These are phyloP conservation scores for Aspergillus kassunensis DNA, from an alignment of 495 filamentous ascomycete species.

Conservation along the genomic window DNA sequence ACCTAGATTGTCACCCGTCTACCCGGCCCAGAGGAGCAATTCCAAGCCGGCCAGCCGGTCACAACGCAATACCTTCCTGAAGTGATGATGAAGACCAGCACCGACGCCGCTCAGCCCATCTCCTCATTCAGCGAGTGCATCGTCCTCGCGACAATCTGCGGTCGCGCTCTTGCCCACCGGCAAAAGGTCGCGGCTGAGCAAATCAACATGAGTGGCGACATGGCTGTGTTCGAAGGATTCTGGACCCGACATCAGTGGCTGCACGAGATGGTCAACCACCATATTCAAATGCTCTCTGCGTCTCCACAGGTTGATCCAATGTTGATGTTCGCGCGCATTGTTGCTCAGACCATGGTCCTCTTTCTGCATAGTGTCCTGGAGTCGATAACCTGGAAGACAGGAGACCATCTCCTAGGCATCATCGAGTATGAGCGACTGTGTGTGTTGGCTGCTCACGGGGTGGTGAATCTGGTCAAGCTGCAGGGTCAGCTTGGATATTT, in stretches of 20 bases:
- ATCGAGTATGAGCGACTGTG: constrained; percentile 24
- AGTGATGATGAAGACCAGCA: constrained; percentile 23
- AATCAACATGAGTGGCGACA: constrained; percentile 11
- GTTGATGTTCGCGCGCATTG: constrained; percentile 38
- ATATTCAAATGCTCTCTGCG: constrained; percentile 24
- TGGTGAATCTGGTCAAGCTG: constrained; percentile 20
- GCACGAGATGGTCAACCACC: constrained; percentile 34
- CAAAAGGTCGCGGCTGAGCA: constrained; percentile 30
- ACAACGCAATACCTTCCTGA: constrained; percentile 43
- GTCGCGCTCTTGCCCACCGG: constrained; percentile 41
- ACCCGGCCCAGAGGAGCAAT: constrained; percentile 41
- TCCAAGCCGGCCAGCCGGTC: constrained; percentile 45
- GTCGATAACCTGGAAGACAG: constrained; percentile 22
- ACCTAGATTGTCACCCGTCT: constrained; percentile 21
- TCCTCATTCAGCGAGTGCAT: constrained; percentile 47
- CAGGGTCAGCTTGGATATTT: constrained; percentile 22
- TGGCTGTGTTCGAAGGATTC: constrained; percentile 30
- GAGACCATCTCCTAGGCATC: constrained; percentile 20
- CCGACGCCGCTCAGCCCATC: constrained; percentile 7
- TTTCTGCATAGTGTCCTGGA: constrained; percentile 25
- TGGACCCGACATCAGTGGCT: constrained; percentile 49
- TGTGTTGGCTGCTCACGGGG: constrained; percentile 20
- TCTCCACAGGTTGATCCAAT: constrained; percentile 41
- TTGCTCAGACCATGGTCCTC: constrained; percentile 42
- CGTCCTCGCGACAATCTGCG: constrained; percentile 45